Base-by-base conservation (phyloP, 2,329 filamentous ascomycete species). In the Scedosporium aurantiacum region DNA sequence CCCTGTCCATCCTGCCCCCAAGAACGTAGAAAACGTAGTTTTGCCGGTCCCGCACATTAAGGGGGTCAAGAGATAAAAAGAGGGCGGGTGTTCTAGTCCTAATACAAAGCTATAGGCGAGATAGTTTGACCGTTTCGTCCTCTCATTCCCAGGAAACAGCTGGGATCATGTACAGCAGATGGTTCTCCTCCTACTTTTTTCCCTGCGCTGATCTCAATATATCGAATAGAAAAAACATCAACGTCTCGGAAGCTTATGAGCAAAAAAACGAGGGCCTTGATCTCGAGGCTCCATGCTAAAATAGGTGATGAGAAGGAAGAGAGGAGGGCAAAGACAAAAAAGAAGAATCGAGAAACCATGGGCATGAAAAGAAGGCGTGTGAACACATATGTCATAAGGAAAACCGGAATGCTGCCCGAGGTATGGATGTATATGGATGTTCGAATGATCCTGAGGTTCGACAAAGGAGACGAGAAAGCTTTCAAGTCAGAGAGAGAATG, bases 351-450 rank as follows among this genome's bases (percentile, higher is more conserved):
- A 60, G 55, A 27, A 63, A 62, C 10, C 27, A 37, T 16, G 43
- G 23, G 54, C 40, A 54, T 47, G 23, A 14, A 47, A 47, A 27
- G 41, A 47, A 27, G 41, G 52, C 58, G 45, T 41, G 43, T 58
- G 60, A 62, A 59, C 45, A n/a, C n/a, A n/a, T n/a, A 8, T 60
- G 60, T 55, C 61, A 57, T 23, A 63, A 57, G 59, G 43, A 21
- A 21, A 18, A 47, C 43, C 43, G 18, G 16, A 21, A 47, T 47
- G 43, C 43, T 47, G 43, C 43, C 43, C 43, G 43, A 47, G 43
- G 43, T 47, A 47, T 47, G 32, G 12, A 37, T 47, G 43, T 47
- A 47, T 47, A 47, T 47, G 43, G 3, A 47, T 47, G n/a, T 18
- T 47, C 37, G 37, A 27, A 60, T 10, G 40, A 18, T 45, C 7